phyloP scores from a whole-genome alignment of 768 basidiomycete genomes.

The Pleurotus giganteus region DNA sequence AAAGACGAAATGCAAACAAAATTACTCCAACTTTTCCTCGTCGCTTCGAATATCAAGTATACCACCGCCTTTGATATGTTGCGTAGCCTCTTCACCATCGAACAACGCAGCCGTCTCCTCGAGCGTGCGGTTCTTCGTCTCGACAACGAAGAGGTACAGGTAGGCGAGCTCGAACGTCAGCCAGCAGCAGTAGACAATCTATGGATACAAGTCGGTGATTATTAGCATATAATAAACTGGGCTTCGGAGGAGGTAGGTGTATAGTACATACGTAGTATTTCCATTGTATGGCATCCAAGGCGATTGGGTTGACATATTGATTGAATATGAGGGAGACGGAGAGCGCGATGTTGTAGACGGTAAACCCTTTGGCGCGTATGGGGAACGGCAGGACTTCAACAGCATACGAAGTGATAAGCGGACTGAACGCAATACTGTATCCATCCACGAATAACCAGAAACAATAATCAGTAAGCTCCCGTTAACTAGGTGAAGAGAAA shows the following conservation, averaged over 20 bases:
- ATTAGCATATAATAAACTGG: neutral
- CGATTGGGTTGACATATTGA: slow-evolving; percentile 65
- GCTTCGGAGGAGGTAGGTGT: neutral
- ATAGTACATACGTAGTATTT: neutral
- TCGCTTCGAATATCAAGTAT: too few relatives aligned
- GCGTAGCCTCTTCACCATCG: slow-evolving; percentile 25
- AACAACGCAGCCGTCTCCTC: slow-evolving; percentile 59
- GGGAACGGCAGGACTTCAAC: slow-evolving; percentile 65
- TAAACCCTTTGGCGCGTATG: slow-evolving; percentile 65
- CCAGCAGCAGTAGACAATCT: slow-evolving; percentile 53
- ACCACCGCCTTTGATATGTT: too few relatives aligned
- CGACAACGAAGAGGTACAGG: slow-evolving; percentile 44
- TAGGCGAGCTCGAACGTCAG: slow-evolving; percentile 45
- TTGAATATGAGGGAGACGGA: slow-evolving; percentile 63
- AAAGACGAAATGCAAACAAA: too few relatives aligned
- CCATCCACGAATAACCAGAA: neutral
- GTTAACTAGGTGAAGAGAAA: neutral
- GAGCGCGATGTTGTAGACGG: slow-evolving; percentile 54
- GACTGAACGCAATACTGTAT: slow-evolving; percentile 53
- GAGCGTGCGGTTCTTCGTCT: slow-evolving; percentile 45
- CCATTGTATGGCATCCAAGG: slow-evolving; percentile 27
- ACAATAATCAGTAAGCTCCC: neutral
- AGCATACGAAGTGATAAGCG: slow-evolving; percentile 63
- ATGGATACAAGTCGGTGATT: neutral
- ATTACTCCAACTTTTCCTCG: too few relatives aligned